Evolutionary conservation across 257 asterid species (phyloP).

Genomic region (Penstemon newberryi): DNA sequence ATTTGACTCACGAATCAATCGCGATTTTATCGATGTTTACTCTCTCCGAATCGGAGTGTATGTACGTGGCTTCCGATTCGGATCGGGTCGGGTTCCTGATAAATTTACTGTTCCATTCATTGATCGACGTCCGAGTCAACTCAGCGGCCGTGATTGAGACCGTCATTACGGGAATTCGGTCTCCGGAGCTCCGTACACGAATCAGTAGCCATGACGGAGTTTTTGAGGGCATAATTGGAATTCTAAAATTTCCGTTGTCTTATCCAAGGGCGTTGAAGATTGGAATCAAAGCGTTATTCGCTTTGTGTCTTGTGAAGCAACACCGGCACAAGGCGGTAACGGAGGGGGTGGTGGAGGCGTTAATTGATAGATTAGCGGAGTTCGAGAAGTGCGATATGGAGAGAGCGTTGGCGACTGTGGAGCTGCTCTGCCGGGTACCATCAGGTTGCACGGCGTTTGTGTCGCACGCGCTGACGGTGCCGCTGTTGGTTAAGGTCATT

Average conservation of each 20-base stretch:
- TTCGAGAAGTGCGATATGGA: slow-evolving; percentile 89
- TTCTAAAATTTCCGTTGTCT: slow-evolving; percentile 58
- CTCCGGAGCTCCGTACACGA: slow-evolving; percentile 74
- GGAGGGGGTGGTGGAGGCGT: slow-evolving; percentile 80
- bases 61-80: slow-evolving; percentile 57
- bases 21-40: slow-evolving; percentile 64
- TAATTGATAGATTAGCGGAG: slow-evolving; percentile 60
- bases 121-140: slow-evolving; percentile 78
- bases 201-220: slow-evolving; percentile 65
- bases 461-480: slow-evolving; percentile 77
- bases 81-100: slow-evolving; percentile 60
- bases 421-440: slow-evolving; percentile 83
- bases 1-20: slow-evolving; percentile 62
- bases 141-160: slow-evolving; percentile 87
- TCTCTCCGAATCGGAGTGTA: slow-evolving; percentile 68
- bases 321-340: slow-evolving; percentile 77
- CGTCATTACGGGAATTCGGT: slow-evolving; percentile 63
- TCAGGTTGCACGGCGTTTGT: slow-evolving; percentile 72
- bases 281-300: slow-evolving; percentile 83
- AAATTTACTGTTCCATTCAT: slow-evolving; percentile 71
- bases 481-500: slow-evolving; percentile 72
- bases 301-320: slow-evolving; percentile 80
- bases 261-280: slow-evolving; percentile 75
- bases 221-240: slow-evolving; percentile 71
- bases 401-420: slow-evolving; percentile 94